Conservation (phyloP, 108 stramenopile genomes). For the Mayamaea pseudoterrestris region DNA sequence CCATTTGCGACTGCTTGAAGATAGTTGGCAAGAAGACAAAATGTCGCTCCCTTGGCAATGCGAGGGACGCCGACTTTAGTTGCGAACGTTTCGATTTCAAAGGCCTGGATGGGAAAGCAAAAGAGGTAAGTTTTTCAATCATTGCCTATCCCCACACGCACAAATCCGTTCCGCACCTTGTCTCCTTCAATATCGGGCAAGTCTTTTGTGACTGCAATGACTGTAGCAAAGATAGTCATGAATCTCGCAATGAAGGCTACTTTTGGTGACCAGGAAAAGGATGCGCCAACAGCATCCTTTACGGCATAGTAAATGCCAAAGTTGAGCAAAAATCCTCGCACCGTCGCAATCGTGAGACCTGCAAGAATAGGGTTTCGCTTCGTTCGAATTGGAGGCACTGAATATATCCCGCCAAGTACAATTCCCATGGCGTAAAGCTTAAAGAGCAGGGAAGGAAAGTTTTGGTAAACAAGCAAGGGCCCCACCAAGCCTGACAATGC, state of each 20-base stretch:
- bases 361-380: constrained; percentile 87
- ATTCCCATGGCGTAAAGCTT: constrained; percentile 83
- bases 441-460: constrained; percentile 77
- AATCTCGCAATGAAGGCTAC: constrained; percentile 90
- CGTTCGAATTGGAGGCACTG: constrained; percentile 85
- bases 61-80: constrained; percentile 71
- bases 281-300: constrained; percentile 81
- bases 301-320: constrained; percentile 97
- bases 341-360: constrained; percentile 88
- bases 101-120: constrained; percentile 27
- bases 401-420: constrained; percentile 79
- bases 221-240: constrained; percentile 90
- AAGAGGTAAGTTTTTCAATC: background rate
- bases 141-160: background rate
- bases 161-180: constrained; percentile 23
- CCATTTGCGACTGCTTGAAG: constrained; percentile 77
- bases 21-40: constrained; percentile 76
- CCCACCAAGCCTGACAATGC: constrained; percentile 42
- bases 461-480: constrained; percentile 48
- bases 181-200: constrained; percentile 93
- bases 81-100: constrained; percentile 82
- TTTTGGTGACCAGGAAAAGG: constrained; percentile 89
- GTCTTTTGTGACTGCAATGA: constrained; percentile 94
- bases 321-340: constrained; percentile 91
- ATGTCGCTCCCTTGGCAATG: constrained; percentile 75